Evolutionary conservation across 352 stramenopile genomes (phyloP), one percentile per base, ranked within the genome.

Genomic region (Thalassiosira allenii): DNA sequence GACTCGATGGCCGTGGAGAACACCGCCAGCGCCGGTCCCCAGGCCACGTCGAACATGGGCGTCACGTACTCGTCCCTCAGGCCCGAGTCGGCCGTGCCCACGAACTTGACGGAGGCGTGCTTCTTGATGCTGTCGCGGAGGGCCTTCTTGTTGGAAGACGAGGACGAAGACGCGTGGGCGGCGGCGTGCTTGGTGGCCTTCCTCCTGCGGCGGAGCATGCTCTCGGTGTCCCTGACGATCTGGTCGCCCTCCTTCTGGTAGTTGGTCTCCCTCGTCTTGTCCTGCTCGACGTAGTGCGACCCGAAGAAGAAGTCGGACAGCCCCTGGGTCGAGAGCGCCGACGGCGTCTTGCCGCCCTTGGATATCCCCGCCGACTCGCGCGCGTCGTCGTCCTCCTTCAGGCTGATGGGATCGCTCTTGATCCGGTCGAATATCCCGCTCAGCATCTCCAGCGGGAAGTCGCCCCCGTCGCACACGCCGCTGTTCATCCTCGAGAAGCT

Each of bases 41-140:
- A 99, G 1, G 98, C 94, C 0, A 98, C 98, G 72, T 99, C 96
- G 79, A 99, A 99, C 98, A 99, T 99, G 5, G 89, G 89, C 29
- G 74, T 81, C 8, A 94, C 90, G 77, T 93, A 94, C 53, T 94
- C 90, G 74, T 94, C 88, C 34, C 81, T 81, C 2, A 98, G 92
- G 20, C 91, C 92, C 43, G 92, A 91, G 73, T 91, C 89, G 30
- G 81, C 83, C n/a, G 86, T 92, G 29, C 83, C 71, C 34, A 93
- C 89, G 73, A 91, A 91, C 61, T 65, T 43, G 33, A 84, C 69
- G 33, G 56, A 74, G 44, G 47, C 51, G 63, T 43, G 43, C 6
- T 67, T 68, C 58, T 72, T 83, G 65, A 70, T 62, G 62, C 23
- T 65, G 17, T 84, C 74, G 8, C 43, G 25, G 2, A 63, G 25